phyloP scores from a whole-genome alignment of 192 early-diverging fungal species.

The Funneliformis mosseae region DNA sequence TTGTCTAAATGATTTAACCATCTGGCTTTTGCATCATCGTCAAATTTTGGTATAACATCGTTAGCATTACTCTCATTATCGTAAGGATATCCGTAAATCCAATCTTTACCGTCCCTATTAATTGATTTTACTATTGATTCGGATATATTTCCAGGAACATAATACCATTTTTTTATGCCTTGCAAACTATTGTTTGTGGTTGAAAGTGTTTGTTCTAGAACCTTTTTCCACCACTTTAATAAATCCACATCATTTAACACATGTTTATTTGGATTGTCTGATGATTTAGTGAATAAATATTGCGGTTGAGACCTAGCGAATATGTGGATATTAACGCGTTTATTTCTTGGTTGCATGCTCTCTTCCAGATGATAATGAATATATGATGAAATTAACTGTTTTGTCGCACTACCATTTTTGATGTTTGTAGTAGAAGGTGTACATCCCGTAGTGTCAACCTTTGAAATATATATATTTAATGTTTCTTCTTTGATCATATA shows the following conservation, averaged over 20 bases:
- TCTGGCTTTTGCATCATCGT: constrained; percentile 57
- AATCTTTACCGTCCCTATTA: constrained; percentile 32
- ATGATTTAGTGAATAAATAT: constrained; percentile 79
- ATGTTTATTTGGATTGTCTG: constrained; percentile 64
- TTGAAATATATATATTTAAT: constrained; percentile 28
- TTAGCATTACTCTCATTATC: constrained; percentile 38
- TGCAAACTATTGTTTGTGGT: neutral
- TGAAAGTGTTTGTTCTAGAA: constrained; percentile 31
- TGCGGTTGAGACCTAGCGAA: constrained; percentile 88
- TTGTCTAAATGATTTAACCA: constrained; percentile 40
- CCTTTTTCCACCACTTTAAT: constrained; percentile 77
- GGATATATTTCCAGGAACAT: constrained; percentile 57
- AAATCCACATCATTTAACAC: constrained; percentile 64
- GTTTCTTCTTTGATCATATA: neutral
- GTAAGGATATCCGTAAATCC: constrained; percentile 47
- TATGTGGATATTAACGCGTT: constrained; percentile 47
- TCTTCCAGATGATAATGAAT: constrained; percentile 16
- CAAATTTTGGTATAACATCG: constrained; percentile 54
- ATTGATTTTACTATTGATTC: constrained; percentile 40
- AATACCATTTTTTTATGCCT: constrained; percentile 47
- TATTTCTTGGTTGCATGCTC: neutral
- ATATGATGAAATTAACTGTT: constrained; percentile 13
- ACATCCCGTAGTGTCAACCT: constrained; percentile 32
- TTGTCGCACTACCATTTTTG: neutral
- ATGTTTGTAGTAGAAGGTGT: no score